Conservation (phyloP, 2,329 filamentous ascomycete genomes). For the Mariannaea elegans region DNA sequence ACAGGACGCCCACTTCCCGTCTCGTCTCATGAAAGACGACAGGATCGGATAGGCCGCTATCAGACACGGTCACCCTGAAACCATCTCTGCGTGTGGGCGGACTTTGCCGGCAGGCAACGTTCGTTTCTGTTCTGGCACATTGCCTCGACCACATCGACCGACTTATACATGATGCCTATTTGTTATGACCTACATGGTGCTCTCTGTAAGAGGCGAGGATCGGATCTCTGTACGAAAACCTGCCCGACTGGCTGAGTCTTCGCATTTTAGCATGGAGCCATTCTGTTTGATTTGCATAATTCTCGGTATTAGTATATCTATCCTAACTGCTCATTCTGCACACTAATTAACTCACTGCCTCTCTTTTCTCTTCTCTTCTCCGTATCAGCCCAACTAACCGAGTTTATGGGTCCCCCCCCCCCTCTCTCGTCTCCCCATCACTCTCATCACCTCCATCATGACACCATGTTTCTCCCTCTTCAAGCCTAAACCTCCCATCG, state of each 20-base stretch:
- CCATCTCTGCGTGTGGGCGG: neutral
- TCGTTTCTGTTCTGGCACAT: neutral
- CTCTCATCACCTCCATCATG: neutral
- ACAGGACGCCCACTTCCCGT: neutral
- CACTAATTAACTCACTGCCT: too few relatives aligned
- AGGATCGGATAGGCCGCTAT: neutral
- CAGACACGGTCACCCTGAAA: neutral
- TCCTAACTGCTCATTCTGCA: too few relatives aligned
- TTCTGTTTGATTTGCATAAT: too few relatives aligned
- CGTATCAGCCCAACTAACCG: constrained; percentile 3
- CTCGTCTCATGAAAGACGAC: neutral
- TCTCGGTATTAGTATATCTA: too few relatives aligned
- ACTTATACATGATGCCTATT: neutral
- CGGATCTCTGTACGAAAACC: too few relatives aligned
- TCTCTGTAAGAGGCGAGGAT: too few relatives aligned
- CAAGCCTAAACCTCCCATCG: neutral
- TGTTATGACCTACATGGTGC: neutral
- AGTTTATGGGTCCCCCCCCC: constrained; percentile 1
- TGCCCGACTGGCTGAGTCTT: too few relatives aligned
- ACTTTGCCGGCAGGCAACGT: neutral
- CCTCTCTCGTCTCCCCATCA: neutral
- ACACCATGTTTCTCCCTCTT: neutral
- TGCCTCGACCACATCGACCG: neutral
- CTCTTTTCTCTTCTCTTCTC: neutral
- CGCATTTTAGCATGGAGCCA: too few relatives aligned